Evolutionary conservation across 108 stramenopile species (phyloP), one percentile per base, ranked within the genome.

Genomic region (Craspedostauros australis): DNA sequence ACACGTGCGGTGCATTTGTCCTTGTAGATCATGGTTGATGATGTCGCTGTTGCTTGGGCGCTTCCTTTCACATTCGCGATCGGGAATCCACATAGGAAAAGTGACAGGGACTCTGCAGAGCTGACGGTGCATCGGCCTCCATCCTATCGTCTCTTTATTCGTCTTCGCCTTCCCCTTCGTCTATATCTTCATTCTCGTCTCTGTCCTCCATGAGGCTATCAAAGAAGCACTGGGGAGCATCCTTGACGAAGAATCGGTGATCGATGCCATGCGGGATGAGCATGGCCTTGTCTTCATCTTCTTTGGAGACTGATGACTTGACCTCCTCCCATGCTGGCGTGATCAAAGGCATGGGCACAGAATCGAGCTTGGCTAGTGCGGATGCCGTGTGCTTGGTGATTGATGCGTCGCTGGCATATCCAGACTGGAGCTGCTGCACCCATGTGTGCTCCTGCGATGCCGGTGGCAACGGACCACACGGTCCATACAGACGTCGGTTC

Each of bases 401-500:
- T 5, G n/a, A n/a, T n/a, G 6, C 16, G 20, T 19, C 42, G 0
- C 26, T 21, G 46, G 36, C 28, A 46, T 74, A 76, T 8, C 65
- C 70, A 26, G 62, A 25, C 8, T 19, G 31, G 51, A 75, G 64
- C 21, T 78, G 64, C 19, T 47, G 26, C 1, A 90, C 80, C 88
- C 84, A 86, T 5, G 82, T 50, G 54, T 86, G 80, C 48, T 84
- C 77, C 4, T 67, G 54, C 21, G 72, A 58, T 5, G 81, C 50
- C 12, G 80, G 79, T 28, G 92, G 92, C 4, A 93, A 54, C 28
- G 77, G 86, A 18, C 88, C 86, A 68, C 92, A 93, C 1, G 92
- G 86, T 9, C 84, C 84, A 61, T 91, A 91, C 9, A 90, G 30
- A 27, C 60, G 39, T 33, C 75, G 61, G 30, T 81, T 50, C 45